These are phyloP conservation scores for Viola odorata DNA, from an alignment of 345 rosid genomes.

Conservation along the genomic window DNA sequence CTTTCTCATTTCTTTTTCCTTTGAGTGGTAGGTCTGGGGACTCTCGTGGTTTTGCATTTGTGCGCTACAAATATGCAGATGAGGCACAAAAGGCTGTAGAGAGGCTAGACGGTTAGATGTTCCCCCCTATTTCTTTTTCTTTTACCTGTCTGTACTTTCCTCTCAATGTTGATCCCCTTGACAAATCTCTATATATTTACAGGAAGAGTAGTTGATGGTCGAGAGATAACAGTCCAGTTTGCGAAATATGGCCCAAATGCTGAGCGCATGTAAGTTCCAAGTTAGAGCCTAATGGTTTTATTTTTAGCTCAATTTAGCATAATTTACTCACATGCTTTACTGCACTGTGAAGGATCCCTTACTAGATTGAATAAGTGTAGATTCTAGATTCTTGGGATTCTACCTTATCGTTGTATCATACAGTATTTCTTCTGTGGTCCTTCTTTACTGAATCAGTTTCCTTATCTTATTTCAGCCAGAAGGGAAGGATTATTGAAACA, in stretches of 20 bases:
- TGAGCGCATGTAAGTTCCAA: constrained; percentile 67
- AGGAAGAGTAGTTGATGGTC: constrained; percentile 93
- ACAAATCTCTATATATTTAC: constrained; percentile 14
- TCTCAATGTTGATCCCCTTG: neutral
- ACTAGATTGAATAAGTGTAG: too few species aligned
- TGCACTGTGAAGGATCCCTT: too few species aligned
- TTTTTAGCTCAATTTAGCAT: neutral
- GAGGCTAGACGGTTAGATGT: constrained; percentile 44
- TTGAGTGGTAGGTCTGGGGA: constrained; percentile 45
- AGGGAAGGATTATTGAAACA: constrained; percentile 48
- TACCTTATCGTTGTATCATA: neutral
- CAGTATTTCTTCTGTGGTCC: neutral
- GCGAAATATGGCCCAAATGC: constrained; percentile 99
- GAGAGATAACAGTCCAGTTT: constrained; percentile 92
- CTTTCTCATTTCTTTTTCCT: too few species aligned
- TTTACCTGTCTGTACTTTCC: neutral
- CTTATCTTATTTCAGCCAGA: constrained; percentile 25
- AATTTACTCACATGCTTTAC: too few species aligned
- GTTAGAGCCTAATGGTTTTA: too few species aligned
- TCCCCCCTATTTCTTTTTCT: neutral
- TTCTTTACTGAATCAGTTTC: neutral
- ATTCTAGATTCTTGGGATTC: too few species aligned
- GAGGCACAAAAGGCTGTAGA: constrained; percentile 77
- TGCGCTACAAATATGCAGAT: constrained; percentile 56
- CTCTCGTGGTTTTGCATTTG: constrained; percentile 64